phyloP scores from a whole-genome alignment of 2,329 filamentous ascomycete species.

The Ophiostoma piceae region DNA sequence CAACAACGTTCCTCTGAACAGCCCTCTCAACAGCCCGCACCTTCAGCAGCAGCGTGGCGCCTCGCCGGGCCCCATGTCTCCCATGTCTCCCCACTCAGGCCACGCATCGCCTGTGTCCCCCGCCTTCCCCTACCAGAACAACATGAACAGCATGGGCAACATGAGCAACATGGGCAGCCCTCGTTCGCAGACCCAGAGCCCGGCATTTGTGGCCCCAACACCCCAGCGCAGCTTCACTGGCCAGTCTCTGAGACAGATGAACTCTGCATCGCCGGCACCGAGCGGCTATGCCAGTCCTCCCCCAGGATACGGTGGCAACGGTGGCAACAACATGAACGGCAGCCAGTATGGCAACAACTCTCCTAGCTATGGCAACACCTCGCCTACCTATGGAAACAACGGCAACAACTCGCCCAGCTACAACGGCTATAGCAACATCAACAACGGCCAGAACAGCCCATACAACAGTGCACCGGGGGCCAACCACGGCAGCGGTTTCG shows the following conservation, averaged over 20 bases:
- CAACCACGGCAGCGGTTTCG: conserved; percentile 1
- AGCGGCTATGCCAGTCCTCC: conserved; percentile 2
- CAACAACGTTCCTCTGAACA: conserved; percentile 25
- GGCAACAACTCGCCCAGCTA: conserved; percentile 9
- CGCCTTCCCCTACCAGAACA: neutral
- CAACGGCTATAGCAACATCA: conserved; percentile 15
- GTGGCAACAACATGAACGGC: neutral
- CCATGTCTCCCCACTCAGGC: conserved; percentile 14
- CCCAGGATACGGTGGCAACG: neutral
- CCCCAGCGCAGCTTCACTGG: conserved; percentile 26
- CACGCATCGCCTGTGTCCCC: conserved; percentile 16
- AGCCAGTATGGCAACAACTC: conserved; percentile 5
- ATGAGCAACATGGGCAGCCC: neutral
- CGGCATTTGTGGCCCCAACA: conserved; percentile 6
- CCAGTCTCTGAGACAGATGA: conserved; percentile 1
- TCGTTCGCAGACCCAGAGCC: conserved; percentile 21
- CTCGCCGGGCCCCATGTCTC: conserved; percentile 9
- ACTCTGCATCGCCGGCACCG: neutral
- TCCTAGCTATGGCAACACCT: conserved; percentile 3
- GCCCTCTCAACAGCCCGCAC: conserved; percentile 16
- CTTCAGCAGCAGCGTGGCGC: conserved; percentile 7
- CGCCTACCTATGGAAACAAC: conserved; percentile 1
- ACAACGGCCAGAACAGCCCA: conserved; percentile 12
- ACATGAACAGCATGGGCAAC: conserved; percentile 1
- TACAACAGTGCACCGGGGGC: conserved; percentile 12